Evolutionary conservation across 192 early-diverging fungal species (phyloP), one percentile per base, ranked within the genome.

Genomic region (Ambispora gerdemannii): DNA sequence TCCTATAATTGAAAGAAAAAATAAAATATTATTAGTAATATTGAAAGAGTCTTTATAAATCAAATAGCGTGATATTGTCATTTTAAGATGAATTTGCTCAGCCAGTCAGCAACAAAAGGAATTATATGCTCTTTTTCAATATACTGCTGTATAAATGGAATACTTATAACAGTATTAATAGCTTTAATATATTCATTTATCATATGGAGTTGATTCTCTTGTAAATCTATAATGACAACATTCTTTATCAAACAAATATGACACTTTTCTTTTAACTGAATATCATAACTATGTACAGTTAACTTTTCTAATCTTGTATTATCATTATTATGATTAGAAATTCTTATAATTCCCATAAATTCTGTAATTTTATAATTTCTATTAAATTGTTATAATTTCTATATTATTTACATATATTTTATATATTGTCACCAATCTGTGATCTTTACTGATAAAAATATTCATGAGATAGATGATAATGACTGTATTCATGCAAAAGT

Each of bases 71-170:
- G 53, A 22, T 22, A 55, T 55, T 6, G 25, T 22, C 4, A 7
- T 55, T 55, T 22, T 17, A 6, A 25, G 53, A 20, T n/a, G n/a
- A n/a, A 55, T 55, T 25, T 55, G 53, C 4, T 22, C 53, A 22
- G 53, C 53, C 53, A 55, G 24, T 55, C 53, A 55, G 53, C 53
- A 55, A 55, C 53, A 17, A 55, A 4, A n/a, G 53, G 53, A 20
- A 55, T 55, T 6, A 55, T 22, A 55, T 55, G 10, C 6, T 22
- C 4, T 25, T 55, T n/a, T n/a, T n/a, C n/a, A n/a, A n/a, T n/a
- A n/a, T n/a, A n/a, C n/a, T n/a, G n/a, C n/a, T n/a, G n/a, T 22
- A 55, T 22, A n/a, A 7, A 7, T 25, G 53, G 53, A 55, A 55
- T 7, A 25, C 13, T n/a, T 55, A 22, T 22, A 6, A 20, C 17